Percentiles rank a stretch among this genome's conserved stretches.
Conservation (phyloP, 495 filamentous ascomycete species). For the Beverwykella pulmonaria region DNA sequence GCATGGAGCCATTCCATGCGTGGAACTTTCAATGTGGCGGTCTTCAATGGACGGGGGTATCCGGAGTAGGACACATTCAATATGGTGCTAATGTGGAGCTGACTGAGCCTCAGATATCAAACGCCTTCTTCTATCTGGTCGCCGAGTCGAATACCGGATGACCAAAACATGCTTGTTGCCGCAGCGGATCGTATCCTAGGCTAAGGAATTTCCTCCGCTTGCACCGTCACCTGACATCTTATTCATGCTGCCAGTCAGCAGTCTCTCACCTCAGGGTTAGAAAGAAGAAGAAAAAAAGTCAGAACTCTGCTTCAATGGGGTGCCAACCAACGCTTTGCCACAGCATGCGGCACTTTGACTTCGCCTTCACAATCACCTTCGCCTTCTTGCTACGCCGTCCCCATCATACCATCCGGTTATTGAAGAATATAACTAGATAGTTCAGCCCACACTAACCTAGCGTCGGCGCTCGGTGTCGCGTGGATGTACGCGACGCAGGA, state of each 20-base stretch:
- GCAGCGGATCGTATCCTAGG: conserved; percentile 17
- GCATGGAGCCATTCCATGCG: background rate
- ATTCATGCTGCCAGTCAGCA: conserved; percentile 13
- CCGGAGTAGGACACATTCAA: background rate
- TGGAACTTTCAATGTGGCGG: background rate
- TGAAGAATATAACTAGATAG: background rate
- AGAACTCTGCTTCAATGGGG: background rate
- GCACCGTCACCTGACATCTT: background rate
- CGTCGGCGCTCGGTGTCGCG: background rate
- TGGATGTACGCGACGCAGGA: background rate
- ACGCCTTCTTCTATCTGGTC: background rate
- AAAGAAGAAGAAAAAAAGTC: background rate
- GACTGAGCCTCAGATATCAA: conserved; percentile 29
- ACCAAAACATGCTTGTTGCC: background rate
- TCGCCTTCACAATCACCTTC: background rate
- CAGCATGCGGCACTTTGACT: background rate
- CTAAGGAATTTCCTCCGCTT: background rate
- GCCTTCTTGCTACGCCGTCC: background rate
- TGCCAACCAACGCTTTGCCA: conserved; percentile 12
- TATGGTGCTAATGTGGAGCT: conserved; percentile 12
- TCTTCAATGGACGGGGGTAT: background rate
- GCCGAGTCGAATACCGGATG: conserved; percentile 1
- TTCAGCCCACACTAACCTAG: background rate
- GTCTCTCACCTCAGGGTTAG: background rate
- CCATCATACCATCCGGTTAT: background rate